phyloP scores from a whole-genome alignment of 2,329 filamentous ascomycete genomes.

The Sporothrix luriei region DNA sequence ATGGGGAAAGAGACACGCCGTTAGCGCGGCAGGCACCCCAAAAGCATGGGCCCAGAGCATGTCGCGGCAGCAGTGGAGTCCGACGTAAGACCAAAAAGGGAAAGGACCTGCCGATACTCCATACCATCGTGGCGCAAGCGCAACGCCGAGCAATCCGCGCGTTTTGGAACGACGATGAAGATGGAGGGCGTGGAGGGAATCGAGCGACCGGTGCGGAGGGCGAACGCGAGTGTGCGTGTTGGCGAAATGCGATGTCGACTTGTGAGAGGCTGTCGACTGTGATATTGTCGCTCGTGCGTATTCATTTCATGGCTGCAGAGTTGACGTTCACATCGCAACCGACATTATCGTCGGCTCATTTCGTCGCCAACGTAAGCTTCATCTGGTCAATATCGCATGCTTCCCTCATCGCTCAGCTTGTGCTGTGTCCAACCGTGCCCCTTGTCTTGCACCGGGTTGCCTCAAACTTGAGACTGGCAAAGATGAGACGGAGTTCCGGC shows the following conservation, averaged over 20 bases:
- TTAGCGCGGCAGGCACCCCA: constrained; percentile 15
- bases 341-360: no score
- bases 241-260: neutral
- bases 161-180: neutral
- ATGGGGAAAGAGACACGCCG: constrained; percentile 21
- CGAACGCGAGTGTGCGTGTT: neutral
- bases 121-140: constrained; percentile 7
- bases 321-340: neutral
- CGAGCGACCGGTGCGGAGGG: neutral
- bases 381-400: no score
- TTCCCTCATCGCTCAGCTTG: no score
- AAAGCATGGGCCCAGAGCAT: neutral
- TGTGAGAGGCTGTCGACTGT: no score
- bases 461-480: constrained; percentile 22
- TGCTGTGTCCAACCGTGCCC: neutral
- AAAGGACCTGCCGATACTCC: neutral
- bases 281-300: no score
- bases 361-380: neutral
- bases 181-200: neutral
- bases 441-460: constrained; percentile 20
- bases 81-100: neutral
- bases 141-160: constrained; percentile 13
- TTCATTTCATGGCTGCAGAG: neutral
- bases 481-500: constrained; percentile 26
- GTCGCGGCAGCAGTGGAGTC: neutral